These are phyloP conservation scores for Stemphylium beticola DNA, from an alignment of 2,329 filamentous ascomycete genomes.

Conservation along the genomic window DNA sequence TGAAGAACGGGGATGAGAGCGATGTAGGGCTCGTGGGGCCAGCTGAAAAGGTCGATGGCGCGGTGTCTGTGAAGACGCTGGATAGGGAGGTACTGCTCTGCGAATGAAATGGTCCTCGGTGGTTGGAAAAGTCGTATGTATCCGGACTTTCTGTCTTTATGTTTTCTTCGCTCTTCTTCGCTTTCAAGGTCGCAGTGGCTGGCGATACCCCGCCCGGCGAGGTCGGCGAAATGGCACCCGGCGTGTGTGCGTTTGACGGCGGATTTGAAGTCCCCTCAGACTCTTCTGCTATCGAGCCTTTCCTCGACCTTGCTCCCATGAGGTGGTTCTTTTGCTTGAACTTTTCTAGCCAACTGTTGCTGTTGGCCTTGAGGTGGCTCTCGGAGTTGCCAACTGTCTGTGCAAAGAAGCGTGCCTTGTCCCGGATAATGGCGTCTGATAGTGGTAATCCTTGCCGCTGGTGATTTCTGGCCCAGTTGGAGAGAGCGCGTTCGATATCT, in stretches of 20 bases:
- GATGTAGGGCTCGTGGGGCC: constrained; percentile 76
- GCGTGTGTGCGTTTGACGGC: constrained; percentile 66
- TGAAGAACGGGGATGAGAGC: constrained; percentile 77
- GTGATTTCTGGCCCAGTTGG: constrained; percentile 84
- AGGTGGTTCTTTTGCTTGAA: constrained; percentile 89
- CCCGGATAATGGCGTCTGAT: constrained; percentile 80
- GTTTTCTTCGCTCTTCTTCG: constrained; percentile 72
- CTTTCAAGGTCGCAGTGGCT: constrained; percentile 68
- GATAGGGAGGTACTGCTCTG: constrained; percentile 70
- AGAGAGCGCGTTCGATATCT: constrained; percentile 89
- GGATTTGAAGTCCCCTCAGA: constrained; percentile 67
- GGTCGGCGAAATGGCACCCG: constrained; percentile 71
- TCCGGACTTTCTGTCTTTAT: constrained; percentile 64
- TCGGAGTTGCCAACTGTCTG: constrained; percentile 75
- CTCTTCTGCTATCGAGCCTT: constrained; percentile 67
- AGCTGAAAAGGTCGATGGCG: constrained; percentile 71
- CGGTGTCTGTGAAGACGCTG: constrained; percentile 69
- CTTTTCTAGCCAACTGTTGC: constrained; percentile 84
- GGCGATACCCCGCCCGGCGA: constrained; percentile 73
- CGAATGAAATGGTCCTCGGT: constrained; percentile 70
- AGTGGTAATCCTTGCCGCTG: constrained; percentile 76
- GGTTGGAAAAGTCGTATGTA: constrained; percentile 64
- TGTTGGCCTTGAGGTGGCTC: constrained; percentile 72
- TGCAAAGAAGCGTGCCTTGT: constrained; percentile 83
- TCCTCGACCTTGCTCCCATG: constrained; percentile 60